Base-by-base conservation (phyloP, 2,329 filamentous ascomycete genomes). In the Epicoccum nigrum region DNA sequence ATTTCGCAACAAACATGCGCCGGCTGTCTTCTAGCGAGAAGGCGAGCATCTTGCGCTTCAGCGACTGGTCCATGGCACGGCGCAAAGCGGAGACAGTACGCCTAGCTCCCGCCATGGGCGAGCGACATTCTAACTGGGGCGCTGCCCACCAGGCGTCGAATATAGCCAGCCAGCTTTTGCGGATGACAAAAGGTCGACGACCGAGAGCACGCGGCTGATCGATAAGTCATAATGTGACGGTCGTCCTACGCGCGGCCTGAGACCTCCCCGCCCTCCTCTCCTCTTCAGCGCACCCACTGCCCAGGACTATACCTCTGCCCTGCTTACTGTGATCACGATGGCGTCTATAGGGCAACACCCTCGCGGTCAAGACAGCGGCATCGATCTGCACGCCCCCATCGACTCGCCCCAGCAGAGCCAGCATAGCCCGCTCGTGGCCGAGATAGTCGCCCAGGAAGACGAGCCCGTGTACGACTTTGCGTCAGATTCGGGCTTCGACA, bases 401-500 rank as follows among this genome's bases (percentile, higher is more conserved):
- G 49, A 52, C 13, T 46, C 32, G n/a, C 32, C 48, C 8, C 48
- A 46, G 35, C 11, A 33, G 11, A 19, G 32, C 42, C 48, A 46
- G 37, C 42, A 33, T 9, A 17, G 31, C 42, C 48, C 41, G 30
- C 41, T 35, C 13, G 16, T 28, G 30, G 42, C 35, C 16, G 37
- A 42, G 4, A 8, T 32, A n/a, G 11, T 31, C 5, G 21, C 38
- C 11, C 41, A 52, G 3, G 47, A 54, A 12, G 38, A 40, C 3
- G 39, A 54, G 12, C 53, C 53, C n/a, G 25, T 38, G 9, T 38
- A 54, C 27, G 64, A 60, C 42, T 56, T 52, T 19, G 58, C 52
- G 9, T 68, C 66, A 7, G 71, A 74, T 53, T 72, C 69, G 2
- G 71, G 63, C 42, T 70, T 72, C 54, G 70, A 74, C 58, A 69